phyloP scores from a whole-genome alignment of 1,139 yeast species.

The Magnusiomyces suaveolens region DNA sequence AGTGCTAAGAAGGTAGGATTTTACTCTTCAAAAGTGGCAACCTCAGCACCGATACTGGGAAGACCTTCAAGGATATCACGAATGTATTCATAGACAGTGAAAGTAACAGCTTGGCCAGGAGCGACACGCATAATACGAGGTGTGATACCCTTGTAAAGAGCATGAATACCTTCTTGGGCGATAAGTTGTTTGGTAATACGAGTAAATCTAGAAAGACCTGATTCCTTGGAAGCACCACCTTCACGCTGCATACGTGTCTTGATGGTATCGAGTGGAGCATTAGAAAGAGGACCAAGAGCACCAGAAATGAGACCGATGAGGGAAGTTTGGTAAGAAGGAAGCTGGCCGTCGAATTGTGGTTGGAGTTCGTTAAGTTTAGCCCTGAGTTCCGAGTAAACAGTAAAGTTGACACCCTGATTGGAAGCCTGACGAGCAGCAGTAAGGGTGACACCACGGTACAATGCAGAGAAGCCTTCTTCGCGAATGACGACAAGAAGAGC shows the following conservation, averaged over 20 bases:
- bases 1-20: too few relatives aligned
- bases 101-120: conserved; percentile 98
- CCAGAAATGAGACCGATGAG: conserved; percentile 86
- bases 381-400: conserved; percentile 82
- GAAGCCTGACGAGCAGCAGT: conserved; percentile 98
- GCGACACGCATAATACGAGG: conserved; percentile 99
- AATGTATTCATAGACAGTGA: conserved; percentile 89
- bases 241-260: conserved; percentile 95
- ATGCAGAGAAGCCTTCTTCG: conserved; percentile 84
- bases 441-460: conserved; percentile 89
- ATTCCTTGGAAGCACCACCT: conserved; percentile 55
- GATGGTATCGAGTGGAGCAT: conserved; percentile 95
- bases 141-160: conserved; percentile 92
- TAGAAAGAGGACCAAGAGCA: conserved; percentile 94
- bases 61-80: conserved; percentile 54
- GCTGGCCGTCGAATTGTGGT: conserved; percentile 46
- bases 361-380: conserved; percentile 50
- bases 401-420: conserved; percentile 96
- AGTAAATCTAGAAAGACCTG: conserved; percentile 64
- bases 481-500: conserved; percentile 73
- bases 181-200: conserved; percentile 75
- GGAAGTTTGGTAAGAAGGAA: conserved; percentile 94
- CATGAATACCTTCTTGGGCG: conserved; percentile 79
- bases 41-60: conserved; percentile 31
- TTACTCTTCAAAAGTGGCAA: conserved; percentile 31